Evolutionary conservation across 1,284 basidiomycete species (phyloP), one percentile per base, ranked within the genome.

Genomic region (Sporisorium iseilematis-ciliati): DNA sequence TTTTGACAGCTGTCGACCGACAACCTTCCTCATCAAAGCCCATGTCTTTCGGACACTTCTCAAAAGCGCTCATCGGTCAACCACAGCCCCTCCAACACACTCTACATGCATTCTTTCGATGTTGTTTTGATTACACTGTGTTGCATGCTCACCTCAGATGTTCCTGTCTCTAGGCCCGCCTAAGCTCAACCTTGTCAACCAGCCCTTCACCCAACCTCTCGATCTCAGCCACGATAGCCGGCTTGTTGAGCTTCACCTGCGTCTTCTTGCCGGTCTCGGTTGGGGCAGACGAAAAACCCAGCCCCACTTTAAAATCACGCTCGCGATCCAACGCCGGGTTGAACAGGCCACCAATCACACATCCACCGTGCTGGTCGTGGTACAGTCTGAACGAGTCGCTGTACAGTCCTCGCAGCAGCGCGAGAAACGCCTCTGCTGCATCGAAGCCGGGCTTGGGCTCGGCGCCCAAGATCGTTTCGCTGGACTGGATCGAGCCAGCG

Each of bases 351-450:
- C 93, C 95, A 57, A 96, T 91, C 8, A 88, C 87, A 23, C 58
- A 64, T 0, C 96, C 95, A 16, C 97, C 97, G 40, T 91, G 88
- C 0, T 88, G 87, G 80, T 99, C 96, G 81, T 91, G 90, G 88
- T 98, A 99, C 54, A 97, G 88, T 57, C 92, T 89, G 75, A 93
- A 89, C 0, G 91, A 91, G 77, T 94, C 92, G 7, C 89, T 88
- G 85, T 93, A 97, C 5, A 90, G 86, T n/a, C 88, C 87, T 91
- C 94, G 25, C 8, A 82, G 65, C 51, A 83, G 92, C 33, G 88
- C 81, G 69, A 91, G 90, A 42, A 94, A 88, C 65, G 90, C 82
- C n/a, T 86, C 86, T 0, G 90, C 91, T 0, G 94, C 92, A 85
- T 98, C 94, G 80, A 94, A 95, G 1, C 67, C 82, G 0, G 80